Base-by-base conservation (phyloP, 768 basidiomycete species). In the Trametopsis cervina region DNA sequence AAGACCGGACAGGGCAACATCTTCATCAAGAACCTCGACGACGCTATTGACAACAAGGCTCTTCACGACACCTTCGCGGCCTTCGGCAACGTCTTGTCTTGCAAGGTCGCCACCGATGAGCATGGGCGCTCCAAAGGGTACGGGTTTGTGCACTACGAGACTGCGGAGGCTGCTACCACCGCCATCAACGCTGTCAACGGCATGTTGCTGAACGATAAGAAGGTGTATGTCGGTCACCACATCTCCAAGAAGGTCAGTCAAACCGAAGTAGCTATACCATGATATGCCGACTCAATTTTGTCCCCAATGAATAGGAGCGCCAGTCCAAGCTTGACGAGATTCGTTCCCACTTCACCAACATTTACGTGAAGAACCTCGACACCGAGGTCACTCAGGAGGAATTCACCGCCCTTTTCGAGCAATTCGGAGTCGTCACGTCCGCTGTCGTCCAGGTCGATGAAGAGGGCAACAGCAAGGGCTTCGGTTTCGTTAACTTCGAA, bases 1-100 rank as follows among this genome's bases (percentile, higher is more conserved):
- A 98, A 98, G 83, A 97, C 93, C 55, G 93, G 93, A 55, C 93
- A 97, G 73, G 96, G 96, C 68, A 99, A 99, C 69, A 92, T 99
- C 64, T 99, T 99, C 75, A 98, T 99, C 73, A 99, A 99, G 76
- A 99, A 99, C 72, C 72, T 99, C 57, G 94, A 96, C 61, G 91
- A 95, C 69, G 77, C 76, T 49, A 97, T 97, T 58, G 96, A 99
- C 72, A 97, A 99, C 78, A 97, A 97, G 81, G 96, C 96, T 56
- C 91, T 99, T 52, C 96, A 99, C 65, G 96, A 99, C 66, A 99
- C 96, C 44, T 99, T 99, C 64, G 94, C 92, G 55, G 95, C 96
- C 47, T 99, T 98, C 64, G 96, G 96, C 51, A 94, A 95, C 60
- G 95, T 99, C 57, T 72, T 99, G 56, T 98, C 95, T 10, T 99